A percentile compares a stretch with the other conserved stretches of the same genome.
phyloP scores from a whole-genome alignment of 2,329 filamentous ascomycete genomes.

The Akanthomyces lecanii region DNA sequence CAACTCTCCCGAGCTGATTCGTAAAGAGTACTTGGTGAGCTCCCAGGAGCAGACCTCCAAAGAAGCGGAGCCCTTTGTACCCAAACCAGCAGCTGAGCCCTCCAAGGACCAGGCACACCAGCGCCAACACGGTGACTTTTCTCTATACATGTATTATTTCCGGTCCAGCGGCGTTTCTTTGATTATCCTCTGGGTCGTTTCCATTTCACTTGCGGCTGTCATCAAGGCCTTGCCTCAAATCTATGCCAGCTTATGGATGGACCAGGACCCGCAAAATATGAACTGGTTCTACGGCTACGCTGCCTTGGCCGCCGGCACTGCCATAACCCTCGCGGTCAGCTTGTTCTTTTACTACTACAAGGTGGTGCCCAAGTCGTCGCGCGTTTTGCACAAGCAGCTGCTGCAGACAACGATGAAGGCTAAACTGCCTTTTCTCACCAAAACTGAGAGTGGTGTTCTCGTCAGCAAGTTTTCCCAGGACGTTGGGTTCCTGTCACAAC shows the following conservation, averaged over 20 bases:
- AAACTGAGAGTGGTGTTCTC: slow-evolving; percentile 11
- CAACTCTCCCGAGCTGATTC: slow-evolving; percentile 10
- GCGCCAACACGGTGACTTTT: slow-evolving; percentile 13
- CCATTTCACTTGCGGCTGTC: slow-evolving; percentile 5
- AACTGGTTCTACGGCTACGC: slow-evolving; percentile 17
- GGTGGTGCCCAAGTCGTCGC: slow-evolving; percentile 15
- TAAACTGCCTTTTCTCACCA: slow-evolving; percentile 9
- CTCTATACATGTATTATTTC: slow-evolving; percentile 17
- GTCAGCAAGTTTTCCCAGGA: slow-evolving; percentile 27
- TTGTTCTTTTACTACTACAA: slow-evolving; percentile 14
- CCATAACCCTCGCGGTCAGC: slow-evolving; percentile 3
- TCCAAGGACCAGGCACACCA: slow-evolving; percentile 8
- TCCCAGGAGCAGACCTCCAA: slow-evolving; percentile 2
- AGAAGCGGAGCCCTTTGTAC: background rate
- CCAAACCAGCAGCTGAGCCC: slow-evolving; percentile 4
- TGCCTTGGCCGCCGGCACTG: background rate
- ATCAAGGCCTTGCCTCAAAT: slow-evolving; percentile 10
- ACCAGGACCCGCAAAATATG: slow-evolving; percentile 11
- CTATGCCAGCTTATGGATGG: slow-evolving; percentile 17
- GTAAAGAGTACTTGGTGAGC: slow-evolving; percentile 10
- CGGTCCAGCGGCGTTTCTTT: background rate
- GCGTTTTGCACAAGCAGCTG: slow-evolving; percentile 4
- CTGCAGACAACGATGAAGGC: slow-evolving; percentile 18
- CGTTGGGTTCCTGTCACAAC: slow-evolving; percentile 25
- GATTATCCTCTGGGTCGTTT: background rate